Percentiles rank a stretch among this genome's conserved stretches.
Evolutionary conservation across 257 asterid species (phyloP).

Genomic region (Mitragyna speciosa): DNA sequence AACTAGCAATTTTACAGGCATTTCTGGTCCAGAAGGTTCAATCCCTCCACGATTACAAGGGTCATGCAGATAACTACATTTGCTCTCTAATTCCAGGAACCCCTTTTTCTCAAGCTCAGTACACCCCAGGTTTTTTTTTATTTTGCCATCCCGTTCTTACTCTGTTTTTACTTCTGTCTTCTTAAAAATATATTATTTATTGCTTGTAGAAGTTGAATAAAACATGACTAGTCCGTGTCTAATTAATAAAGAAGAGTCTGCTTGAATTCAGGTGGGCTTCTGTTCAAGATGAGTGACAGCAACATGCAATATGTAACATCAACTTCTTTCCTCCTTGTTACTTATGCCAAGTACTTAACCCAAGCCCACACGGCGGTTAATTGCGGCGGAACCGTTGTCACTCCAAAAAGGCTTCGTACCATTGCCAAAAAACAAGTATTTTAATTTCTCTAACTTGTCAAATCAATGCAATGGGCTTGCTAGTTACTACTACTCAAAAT

Average conservation of each 20-base stretch:
- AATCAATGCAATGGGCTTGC: not conserved
- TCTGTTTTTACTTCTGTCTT: not conserved
- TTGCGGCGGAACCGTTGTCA: conserved; percentile 69
- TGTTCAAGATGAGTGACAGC: conserved; percentile 89
- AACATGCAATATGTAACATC: conserved; percentile 95
- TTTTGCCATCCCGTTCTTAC: not conserved
- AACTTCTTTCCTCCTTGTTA: conserved; percentile 69
- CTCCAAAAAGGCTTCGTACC: conserved; percentile 66
- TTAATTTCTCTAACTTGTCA: no score
- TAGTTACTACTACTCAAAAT: not conserved
- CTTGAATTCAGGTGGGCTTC: conserved; percentile 66
- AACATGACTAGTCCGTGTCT: not conserved
- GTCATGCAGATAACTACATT: conserved; percentile 88
- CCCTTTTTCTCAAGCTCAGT: conserved; percentile 64
- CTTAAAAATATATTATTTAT: no score
- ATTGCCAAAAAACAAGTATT: conserved; percentile 79
- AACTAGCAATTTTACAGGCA: conserved; percentile 45
- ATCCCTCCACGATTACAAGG: conserved; percentile 86
- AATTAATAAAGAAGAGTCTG: not conserved
- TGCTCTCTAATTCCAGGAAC: conserved; percentile 90
- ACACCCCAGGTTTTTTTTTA: conserved; percentile 64
- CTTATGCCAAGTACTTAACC: conserved; percentile 89
- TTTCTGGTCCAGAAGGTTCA: conserved; percentile 84
- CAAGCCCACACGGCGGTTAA: conserved; percentile 59
- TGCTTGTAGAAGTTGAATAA: not conserved